Conservation (phyloP, 1,139 yeast species). For the Chernovozyma aurita region DNA sequence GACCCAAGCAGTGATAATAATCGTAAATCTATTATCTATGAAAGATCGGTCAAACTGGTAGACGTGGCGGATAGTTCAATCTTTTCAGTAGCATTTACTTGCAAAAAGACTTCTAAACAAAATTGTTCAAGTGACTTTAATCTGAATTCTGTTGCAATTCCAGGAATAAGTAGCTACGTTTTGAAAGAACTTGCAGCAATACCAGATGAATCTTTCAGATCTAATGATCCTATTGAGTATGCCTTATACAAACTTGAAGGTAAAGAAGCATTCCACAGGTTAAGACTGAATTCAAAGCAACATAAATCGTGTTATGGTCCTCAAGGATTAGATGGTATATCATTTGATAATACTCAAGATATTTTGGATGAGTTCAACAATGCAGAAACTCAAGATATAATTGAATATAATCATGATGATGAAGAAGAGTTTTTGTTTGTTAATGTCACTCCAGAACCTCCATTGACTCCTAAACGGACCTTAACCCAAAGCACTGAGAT, state of each 20-base stretch:
- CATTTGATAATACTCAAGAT: constrained; percentile 26
- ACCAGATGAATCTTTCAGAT: constrained; percentile 68
- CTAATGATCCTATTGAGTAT: constrained; percentile 58
- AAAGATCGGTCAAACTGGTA: constrained; percentile 15
- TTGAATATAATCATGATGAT: no score
- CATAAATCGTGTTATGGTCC: background rate
- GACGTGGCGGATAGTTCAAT: constrained; percentile 34
- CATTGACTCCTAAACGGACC: constrained; percentile 14
- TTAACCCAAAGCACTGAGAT: background rate
- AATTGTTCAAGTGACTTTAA: constrained; percentile 15
- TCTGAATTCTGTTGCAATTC: constrained; percentile 42
- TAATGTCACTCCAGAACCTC: constrained; percentile 22
- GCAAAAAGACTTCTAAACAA: constrained; percentile 16
- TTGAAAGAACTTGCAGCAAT: constrained; percentile 72
- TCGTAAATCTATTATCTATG: background rate
- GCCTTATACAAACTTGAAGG: constrained; percentile 82
- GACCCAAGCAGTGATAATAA: constrained; percentile 9
- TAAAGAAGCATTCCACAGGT: constrained; percentile 20
- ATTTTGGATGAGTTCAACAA: constrained; percentile 39
- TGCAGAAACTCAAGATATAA: constrained; percentile 38
- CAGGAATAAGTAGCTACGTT: constrained; percentile 60
- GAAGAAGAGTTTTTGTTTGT: constrained; percentile 11
- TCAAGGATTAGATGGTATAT: constrained; percentile 4
- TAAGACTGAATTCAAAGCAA: background rate
- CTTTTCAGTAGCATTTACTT: constrained; percentile 29